Percentiles rank a stretch among this genome's conserved stretches.
Conservation (phyloP, 176 grass and related monocot genomes). For the Microstegium vimineum region DNA sequence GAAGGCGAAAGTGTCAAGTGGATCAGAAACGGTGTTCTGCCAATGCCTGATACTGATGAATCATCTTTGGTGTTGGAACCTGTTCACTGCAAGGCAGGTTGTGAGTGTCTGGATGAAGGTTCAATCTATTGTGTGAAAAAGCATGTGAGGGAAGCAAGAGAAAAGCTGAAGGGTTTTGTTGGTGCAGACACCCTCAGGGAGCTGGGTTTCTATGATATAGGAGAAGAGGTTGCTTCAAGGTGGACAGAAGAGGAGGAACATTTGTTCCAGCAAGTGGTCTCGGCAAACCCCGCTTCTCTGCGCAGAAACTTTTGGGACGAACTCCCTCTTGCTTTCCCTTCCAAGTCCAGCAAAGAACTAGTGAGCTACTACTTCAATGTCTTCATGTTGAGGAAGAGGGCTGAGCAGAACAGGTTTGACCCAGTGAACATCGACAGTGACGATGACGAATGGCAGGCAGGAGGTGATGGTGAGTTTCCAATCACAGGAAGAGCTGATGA, state of each 20-base stretch:
- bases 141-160: conserved; percentile 73
- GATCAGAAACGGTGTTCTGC: conserved; percentile 45
- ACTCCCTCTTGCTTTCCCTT: conserved; percentile 58
- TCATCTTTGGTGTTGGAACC: conserved; percentile 22
- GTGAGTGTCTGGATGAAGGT: conserved; percentile 54
- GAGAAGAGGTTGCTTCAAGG: conserved; percentile 64
- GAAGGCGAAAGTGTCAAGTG: conserved; percentile 60
- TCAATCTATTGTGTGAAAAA: conserved; percentile 69
- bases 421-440: conserved; percentile 77
- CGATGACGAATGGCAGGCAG: conserved; percentile 77
- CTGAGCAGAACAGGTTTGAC: conserved; percentile 75
- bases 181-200: conserved; percentile 48
- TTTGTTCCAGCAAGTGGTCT: conserved; percentile 79
- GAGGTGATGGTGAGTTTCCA: conserved; percentile 40
- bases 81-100: conserved; percentile 40
- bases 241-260: conserved; percentile 76
- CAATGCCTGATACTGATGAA: conserved; percentile 39
- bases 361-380: conserved; percentile 95
- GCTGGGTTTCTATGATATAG: conserved; percentile 76
- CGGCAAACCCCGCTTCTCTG: conserved; percentile 53
- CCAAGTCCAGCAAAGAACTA: conserved; percentile 55
- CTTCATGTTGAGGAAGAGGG: conserved; percentile 83
- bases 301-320: conserved; percentile 74
- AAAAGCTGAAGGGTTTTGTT: conserved; percentile 45
- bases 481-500: conserved; percentile 40